Conservation (phyloP, 2,329 filamentous ascomycete species). For the Aspergillus novoparasiticus region DNA sequence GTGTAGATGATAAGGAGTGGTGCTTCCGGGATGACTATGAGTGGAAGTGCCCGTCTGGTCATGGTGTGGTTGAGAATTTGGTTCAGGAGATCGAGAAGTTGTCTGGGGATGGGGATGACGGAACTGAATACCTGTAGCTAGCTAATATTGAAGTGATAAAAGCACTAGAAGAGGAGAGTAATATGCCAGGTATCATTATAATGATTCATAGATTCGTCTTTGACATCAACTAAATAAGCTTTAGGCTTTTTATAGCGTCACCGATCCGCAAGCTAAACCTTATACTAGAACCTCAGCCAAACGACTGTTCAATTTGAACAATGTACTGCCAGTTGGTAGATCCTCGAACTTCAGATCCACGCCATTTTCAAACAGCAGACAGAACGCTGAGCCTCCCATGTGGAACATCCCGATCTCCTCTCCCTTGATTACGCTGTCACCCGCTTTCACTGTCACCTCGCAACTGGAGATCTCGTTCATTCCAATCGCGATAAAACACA, state of each 20-base stretch:
- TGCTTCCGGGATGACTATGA: not conserved
- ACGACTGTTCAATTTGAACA: conserved; percentile 5
- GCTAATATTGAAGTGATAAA: not conserved
- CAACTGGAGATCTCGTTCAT: conserved; percentile 7
- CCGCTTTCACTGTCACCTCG: not conserved
- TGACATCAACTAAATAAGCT: too few species aligned
- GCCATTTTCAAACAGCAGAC: conserved; percentile 1
- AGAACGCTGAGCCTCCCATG: conserved; percentile 1
- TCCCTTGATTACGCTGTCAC: not conserved
- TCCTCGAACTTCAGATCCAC: conserved; percentile 1
- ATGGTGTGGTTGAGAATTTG: not conserved
- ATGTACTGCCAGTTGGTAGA: not conserved
- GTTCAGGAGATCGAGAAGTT: not conserved
- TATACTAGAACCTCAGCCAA: not conserved
- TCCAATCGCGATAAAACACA: conserved; percentile 8
- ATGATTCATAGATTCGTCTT: too few species aligned
- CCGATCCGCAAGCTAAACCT: not conserved
- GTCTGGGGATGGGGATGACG: not conserved
- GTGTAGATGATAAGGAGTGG: not conserved
- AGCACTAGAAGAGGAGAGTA: too few species aligned
- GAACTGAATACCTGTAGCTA: not conserved
- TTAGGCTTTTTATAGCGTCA: too few species aligned
- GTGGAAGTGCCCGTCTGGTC: not conserved
- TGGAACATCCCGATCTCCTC: conserved; percentile 5
- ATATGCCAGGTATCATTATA: too few species aligned